phyloP scores from a whole-genome alignment of 176 grass and related monocot species.

The Tuctoria greenei region DNA sequence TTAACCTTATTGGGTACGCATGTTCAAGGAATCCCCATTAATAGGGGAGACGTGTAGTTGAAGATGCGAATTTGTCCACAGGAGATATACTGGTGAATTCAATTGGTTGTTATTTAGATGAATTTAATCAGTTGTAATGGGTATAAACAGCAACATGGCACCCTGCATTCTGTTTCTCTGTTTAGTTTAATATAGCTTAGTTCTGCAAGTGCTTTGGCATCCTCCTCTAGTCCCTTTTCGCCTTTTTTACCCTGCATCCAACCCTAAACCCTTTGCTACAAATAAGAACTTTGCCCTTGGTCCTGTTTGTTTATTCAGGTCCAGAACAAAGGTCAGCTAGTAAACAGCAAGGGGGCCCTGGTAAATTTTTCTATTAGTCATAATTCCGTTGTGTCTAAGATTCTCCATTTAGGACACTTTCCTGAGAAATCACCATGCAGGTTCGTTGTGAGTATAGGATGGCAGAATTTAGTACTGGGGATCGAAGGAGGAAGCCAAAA shows the following conservation, averaged over 20 bases:
- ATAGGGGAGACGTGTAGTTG: neutral
- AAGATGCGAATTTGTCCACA: neutral
- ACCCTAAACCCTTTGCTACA: neutral
- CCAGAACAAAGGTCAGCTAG: conserved; percentile 76
- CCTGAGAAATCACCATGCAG: conserved; percentile 52
- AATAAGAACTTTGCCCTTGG: neutral
- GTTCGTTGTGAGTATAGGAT: conserved; percentile 96
- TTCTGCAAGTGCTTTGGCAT: neutral
- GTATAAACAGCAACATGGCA: neutral
- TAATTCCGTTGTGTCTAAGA: neutral
- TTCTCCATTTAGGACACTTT: conserved; percentile 32
- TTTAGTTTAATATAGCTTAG: neutral
- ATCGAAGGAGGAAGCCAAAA: conserved; percentile 83
- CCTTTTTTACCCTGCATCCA: neutral
- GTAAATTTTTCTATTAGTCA: conserved; percentile 37
- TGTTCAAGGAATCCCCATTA: neutral
- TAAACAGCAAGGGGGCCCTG: conserved; percentile 66
- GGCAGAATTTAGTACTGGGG: conserved; percentile 98
- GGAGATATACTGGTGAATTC: neutral
- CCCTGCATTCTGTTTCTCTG: conserved; percentile 5
- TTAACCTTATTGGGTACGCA: neutral
- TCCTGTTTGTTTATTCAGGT: conserved; percentile 47
- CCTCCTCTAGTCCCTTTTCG: neutral
- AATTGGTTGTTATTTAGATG: neutral
- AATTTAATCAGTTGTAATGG: conserved; percentile 2